Evolutionary conservation across 179 eudicot genomes (phyloP).

Genomic region (Amaranthus tricolor): DNA sequence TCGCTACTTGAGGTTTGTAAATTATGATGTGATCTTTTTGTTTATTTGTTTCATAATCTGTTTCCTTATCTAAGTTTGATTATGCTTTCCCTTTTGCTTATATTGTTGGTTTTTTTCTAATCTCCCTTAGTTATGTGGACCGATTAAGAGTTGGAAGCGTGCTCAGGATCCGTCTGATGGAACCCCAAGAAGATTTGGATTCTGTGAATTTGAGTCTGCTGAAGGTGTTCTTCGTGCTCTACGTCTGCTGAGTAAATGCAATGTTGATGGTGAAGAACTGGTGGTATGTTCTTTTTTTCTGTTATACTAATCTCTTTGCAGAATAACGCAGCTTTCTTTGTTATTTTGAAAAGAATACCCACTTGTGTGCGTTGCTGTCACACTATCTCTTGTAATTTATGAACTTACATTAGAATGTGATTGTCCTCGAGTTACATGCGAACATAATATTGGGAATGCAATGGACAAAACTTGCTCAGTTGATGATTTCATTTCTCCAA

Average conservation of each 20-base stretch:
- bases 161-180: conserved; percentile 86
- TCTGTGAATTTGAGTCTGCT: conserved; percentile 92
- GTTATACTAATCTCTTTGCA: not conserved
- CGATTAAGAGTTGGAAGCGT: conserved; percentile 96
- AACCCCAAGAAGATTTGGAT: conserved; percentile 67
- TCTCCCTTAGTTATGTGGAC: conserved; percentile 81
- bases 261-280: conserved; percentile 86
- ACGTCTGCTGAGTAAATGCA: conserved; percentile 74
- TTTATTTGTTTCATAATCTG: not conserved
- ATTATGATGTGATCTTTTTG: not conserved
- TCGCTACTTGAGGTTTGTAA: conserved; percentile 72
- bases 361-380: not conserved
- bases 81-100: not conserved
- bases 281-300: conserved; percentile 45
- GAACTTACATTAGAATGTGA: not conserved
- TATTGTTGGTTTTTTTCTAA: not conserved
- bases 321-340: not conserved
- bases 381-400: not conserved
- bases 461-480: too few relatives aligned
- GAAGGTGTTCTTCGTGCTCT: conserved; percentile 96
- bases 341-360: not conserved
- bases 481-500: too few relatives aligned
- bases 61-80: too few relatives aligned
- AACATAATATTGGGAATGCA: too few relatives aligned
- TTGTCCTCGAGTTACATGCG: not conserved